These are phyloP conservation scores for Forsythia viridissima DNA, from an alignment of 257 asterid genomes.

Conservation along the genomic window DNA sequence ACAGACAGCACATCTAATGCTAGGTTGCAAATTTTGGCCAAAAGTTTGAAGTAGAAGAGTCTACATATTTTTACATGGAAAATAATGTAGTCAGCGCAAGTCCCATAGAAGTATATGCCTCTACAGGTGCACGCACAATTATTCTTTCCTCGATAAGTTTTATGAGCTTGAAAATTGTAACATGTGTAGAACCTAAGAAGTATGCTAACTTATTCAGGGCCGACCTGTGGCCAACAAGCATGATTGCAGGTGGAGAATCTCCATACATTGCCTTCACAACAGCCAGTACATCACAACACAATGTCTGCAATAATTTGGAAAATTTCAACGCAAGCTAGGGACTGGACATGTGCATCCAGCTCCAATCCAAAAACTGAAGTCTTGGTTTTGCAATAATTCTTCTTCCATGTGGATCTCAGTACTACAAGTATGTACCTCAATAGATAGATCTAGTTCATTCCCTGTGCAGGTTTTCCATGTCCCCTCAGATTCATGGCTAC, in stretches of 20 bases:
- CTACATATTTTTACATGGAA: too few species aligned
- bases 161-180: background rate
- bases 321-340: slow-evolving; percentile 19
- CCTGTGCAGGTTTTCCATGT: slow-evolving; percentile 86
- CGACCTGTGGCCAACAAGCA: slow-evolving; percentile 96
- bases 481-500: slow-evolving; percentile 95
- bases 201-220: slow-evolving; percentile 11
- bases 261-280: slow-evolving; percentile 82
- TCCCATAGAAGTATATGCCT: too few species aligned
- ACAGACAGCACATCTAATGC: too few species aligned
- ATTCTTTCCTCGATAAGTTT: background rate
- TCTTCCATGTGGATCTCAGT: slow-evolving; percentile 6
- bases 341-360: slow-evolving; percentile 3
- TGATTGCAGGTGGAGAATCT: slow-evolving; percentile 91
- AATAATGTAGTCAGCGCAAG: too few species aligned
- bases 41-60: too few species aligned
- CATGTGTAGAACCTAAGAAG: background rate
- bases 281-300: slow-evolving; percentile 79
- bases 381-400: slow-evolving; percentile 11
- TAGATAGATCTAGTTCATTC: slow-evolving; percentile 80
- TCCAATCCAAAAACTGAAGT: background rate
- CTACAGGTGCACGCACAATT: too few species aligned
- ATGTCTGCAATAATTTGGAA: slow-evolving; percentile 51
- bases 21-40: too few species aligned
- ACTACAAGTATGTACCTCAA: slow-evolving; percentile 58